Percentiles rank a stretch among this genome's conserved stretches.
These are phyloP conservation scores for Blastobotrys illinoisensis DNA, from an alignment of 1,139 yeast species.

Conservation along the genomic window DNA sequence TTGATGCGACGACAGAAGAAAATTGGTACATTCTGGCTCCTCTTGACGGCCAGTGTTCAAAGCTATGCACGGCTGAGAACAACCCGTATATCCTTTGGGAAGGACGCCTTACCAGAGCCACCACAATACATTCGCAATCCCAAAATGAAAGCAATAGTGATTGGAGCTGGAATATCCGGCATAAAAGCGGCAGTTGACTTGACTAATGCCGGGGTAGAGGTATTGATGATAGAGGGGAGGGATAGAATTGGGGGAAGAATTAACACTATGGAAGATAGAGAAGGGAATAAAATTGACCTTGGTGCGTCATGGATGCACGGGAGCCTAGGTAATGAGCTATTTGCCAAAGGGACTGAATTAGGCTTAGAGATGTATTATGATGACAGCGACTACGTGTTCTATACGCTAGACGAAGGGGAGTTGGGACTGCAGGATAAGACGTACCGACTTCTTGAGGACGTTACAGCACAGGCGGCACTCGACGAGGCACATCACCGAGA, in stretches of 20 bases:
- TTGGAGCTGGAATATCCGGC: conserved; percentile 83
- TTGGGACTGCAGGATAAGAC: conserved; percentile 33
- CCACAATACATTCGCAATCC: too few species aligned
- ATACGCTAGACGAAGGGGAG: conserved; percentile 31
- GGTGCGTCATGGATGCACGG: conserved; percentile 95
- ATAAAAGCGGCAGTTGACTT: conserved; percentile 68
- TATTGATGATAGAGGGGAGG: conserved; percentile 53
- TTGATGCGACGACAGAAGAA: too few species aligned
- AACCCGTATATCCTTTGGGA: background rate
- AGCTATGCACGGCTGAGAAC: too few species aligned
- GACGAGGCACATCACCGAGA: conserved; percentile 41
- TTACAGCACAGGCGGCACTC: conserved; percentile 53
- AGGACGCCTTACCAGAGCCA: background rate
- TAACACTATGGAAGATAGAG: conserved; percentile 3
- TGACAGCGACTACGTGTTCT: conserved; percentile 37
- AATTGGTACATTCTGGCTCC: too few species aligned
- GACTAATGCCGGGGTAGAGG: conserved; percentile 39
- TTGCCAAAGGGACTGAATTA: conserved; percentile 32
- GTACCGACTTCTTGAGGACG: conserved; percentile 48
- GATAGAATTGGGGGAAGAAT: conserved; percentile 50
- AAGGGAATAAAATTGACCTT: conserved; percentile 22
- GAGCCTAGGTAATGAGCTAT: conserved; percentile 59
- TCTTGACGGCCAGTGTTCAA: too few species aligned
- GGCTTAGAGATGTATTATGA: conserved; percentile 41
- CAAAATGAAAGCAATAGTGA: conserved; percentile 4